phyloP scores from a whole-genome alignment of 2,329 filamentous ascomycete species.

The Cladorrhinum sp. region DNA sequence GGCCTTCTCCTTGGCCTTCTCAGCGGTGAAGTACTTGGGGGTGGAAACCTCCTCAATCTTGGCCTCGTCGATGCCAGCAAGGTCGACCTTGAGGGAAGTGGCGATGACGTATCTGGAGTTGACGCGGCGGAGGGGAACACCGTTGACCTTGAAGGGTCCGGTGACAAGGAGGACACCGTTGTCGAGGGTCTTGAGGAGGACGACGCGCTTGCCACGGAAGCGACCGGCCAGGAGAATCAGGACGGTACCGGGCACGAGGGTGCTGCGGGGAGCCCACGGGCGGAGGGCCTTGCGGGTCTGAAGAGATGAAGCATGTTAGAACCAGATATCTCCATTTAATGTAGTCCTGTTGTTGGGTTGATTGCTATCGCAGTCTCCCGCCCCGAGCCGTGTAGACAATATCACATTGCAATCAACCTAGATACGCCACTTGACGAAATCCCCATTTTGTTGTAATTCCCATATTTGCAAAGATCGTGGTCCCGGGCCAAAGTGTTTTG shows the following conservation, averaged over 20 bases:
- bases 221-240: slow-evolving; percentile 99
- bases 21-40: slow-evolving; percentile 91
- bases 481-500: background rate
- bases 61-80: slow-evolving; percentile 80
- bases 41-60: slow-evolving; percentile 79
- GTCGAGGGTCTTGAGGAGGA: slow-evolving; percentile 96
- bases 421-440: slow-evolving; percentile 11
- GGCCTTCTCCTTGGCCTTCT: slow-evolving; percentile 93
- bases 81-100: slow-evolving; percentile 79
- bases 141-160: slow-evolving; percentile 99
- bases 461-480: slow-evolving; percentile 3
- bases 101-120: slow-evolving; percentile 93
- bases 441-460: slow-evolving; percentile 5
- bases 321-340: background rate
- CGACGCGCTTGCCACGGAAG: slow-evolving; percentile 99
- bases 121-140: slow-evolving; percentile 92
- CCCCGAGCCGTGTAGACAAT: background rate
- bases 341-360: background rate
- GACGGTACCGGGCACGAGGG: slow-evolving; percentile 90
- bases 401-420: background rate
- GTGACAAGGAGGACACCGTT: slow-evolving; percentile 99
- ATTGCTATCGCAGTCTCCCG: background rate
- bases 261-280: slow-evolving; percentile 79
- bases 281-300: slow-evolving; percentile 94
- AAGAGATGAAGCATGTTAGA: slow-evolving; percentile 33